Percentiles rank a stretch among this genome's conserved stretches.
Conservation (phyloP, 192 early-diverging fungal genomes). For the Linnemannia schmuckeri region DNA sequence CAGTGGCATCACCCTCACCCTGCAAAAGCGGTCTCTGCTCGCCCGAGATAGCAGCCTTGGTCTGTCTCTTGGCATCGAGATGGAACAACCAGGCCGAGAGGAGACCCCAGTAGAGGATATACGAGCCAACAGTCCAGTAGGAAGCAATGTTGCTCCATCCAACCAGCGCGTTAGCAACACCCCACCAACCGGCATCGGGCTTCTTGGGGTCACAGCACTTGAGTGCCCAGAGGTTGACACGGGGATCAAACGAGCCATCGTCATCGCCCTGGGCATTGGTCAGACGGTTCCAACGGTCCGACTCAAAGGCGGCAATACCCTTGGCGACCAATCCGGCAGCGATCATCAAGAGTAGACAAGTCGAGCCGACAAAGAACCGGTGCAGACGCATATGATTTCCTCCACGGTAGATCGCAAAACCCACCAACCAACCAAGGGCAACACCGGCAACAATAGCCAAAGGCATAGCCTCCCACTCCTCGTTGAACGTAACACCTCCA, state of each 20-base stretch:
- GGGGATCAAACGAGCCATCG: conserved; percentile 64
- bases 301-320: conserved; percentile 77
- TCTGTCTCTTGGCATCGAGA: conserved; percentile 52
- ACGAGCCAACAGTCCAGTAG: conserved; percentile 64
- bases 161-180: conserved; percentile 79
- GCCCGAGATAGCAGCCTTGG: not conserved
- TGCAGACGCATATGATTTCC: conserved; percentile 76
- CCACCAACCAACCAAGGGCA: conserved; percentile 73
- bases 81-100: conserved; percentile 64
- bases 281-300: conserved; percentile 69
- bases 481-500: conserved; percentile 82
- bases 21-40: conserved; percentile 78
- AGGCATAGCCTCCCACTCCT: conserved; percentile 77
- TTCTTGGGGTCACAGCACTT: conserved; percentile 74
- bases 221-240: conserved; percentile 70
- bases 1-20: conserved; percentile 60
- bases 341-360: conserved; percentile 81
- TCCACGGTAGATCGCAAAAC: conserved; percentile 79
- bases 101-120: conserved; percentile 83
- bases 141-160: conserved; percentile 83
- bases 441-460: conserved; percentile 82
- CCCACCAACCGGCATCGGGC: conserved; percentile 67
- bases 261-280: conserved; percentile 76
- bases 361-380: conserved; percentile 83
- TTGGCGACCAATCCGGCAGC: conserved; percentile 85